phyloP scores from a whole-genome alignment of 1,284 basidiomycete genomes.

The Cystobasidium pallidum region DNA sequence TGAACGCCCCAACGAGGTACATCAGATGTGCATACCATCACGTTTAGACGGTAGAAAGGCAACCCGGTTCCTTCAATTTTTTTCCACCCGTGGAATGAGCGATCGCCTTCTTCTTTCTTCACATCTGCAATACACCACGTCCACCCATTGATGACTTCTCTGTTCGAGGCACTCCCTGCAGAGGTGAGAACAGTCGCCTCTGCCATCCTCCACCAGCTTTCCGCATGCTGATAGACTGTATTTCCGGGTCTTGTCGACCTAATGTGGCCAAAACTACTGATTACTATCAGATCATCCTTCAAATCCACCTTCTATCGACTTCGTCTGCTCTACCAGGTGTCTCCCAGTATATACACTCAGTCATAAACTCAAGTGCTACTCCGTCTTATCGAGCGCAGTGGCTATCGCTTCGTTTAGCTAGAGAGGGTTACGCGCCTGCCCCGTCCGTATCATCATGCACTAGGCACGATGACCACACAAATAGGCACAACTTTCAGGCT shows the following conservation, averaged over 20 bases:
- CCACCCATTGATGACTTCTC: neutral
- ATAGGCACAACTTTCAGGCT: neutral
- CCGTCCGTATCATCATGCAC: conserved; percentile 1
- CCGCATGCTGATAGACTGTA: too few relatives aligned
- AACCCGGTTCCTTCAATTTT: neutral
- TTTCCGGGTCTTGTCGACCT: too few relatives aligned
- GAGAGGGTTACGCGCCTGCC: conserved; percentile 6
- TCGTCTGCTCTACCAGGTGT: conserved; percentile 26
- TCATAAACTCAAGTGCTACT: neutral
- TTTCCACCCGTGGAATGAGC: neutral
- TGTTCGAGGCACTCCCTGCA: conserved; percentile 20
- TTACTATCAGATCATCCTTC: conserved; percentile 24
- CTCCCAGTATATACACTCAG: conserved; percentile 11
- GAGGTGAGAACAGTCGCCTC: conserved; percentile 24
- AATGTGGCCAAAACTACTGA: neutral
- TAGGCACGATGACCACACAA: neutral
- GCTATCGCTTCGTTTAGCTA: conserved; percentile 16
- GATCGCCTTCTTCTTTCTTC: neutral
- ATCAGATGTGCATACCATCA: too few relatives aligned
- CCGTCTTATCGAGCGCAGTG: conserved; percentile 22
- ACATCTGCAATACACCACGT: neutral
- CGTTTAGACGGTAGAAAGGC: neutral
- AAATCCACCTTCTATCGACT: conserved; percentile 38
- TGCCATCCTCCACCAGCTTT: too few relatives aligned
- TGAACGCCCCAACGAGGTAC: neutral